Evolutionary conservation across 164 flowering plant species (phyloP).

Genomic region (Vitis rotundifolia): DNA sequence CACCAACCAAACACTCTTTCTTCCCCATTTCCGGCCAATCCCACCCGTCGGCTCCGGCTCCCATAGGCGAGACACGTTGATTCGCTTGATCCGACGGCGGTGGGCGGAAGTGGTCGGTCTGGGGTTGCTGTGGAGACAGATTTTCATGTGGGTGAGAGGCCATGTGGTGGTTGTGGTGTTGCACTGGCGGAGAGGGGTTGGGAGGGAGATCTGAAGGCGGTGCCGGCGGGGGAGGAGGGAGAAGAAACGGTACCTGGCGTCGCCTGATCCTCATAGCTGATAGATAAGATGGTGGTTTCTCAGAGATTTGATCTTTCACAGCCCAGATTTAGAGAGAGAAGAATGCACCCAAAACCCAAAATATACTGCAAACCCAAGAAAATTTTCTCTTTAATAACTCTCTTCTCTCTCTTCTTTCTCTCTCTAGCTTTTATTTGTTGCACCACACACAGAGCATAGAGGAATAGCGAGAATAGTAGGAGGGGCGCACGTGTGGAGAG

Average conservation of each 20-base stretch:
- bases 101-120: background rate
- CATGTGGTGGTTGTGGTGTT: conserved; percentile 17
- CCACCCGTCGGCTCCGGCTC: background rate
- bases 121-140: background rate
- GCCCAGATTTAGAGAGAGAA: conserved; percentile 12
- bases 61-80: conserved; percentile 14
- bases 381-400: background rate
- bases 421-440: conserved; percentile 54
- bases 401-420: conserved; percentile 28
- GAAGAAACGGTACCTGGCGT: conserved; percentile 38
- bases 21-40: conserved; percentile 6
- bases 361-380: conserved; percentile 14
- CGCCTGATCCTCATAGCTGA: conserved; percentile 55
- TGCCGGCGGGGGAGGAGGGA: conserved; percentile 30
- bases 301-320: conserved; percentile 8
- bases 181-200: conserved; percentile 32
- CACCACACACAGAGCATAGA: conserved; percentile 34
- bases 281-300: conserved; percentile 1
- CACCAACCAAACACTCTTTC: conserved; percentile 16
- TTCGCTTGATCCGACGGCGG: conserved; percentile 29
- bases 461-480: background rate
- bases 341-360: conserved; percentile 12
- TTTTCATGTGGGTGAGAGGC: conserved; percentile 9
- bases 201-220: conserved; percentile 45
- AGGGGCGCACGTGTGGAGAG: conserved; percentile 26